Evolutionary conservation across 495 filamentous ascomycete species (phyloP), one percentile per base, ranked within the genome.

Genomic region (Penicillium egyptiacum): DNA sequence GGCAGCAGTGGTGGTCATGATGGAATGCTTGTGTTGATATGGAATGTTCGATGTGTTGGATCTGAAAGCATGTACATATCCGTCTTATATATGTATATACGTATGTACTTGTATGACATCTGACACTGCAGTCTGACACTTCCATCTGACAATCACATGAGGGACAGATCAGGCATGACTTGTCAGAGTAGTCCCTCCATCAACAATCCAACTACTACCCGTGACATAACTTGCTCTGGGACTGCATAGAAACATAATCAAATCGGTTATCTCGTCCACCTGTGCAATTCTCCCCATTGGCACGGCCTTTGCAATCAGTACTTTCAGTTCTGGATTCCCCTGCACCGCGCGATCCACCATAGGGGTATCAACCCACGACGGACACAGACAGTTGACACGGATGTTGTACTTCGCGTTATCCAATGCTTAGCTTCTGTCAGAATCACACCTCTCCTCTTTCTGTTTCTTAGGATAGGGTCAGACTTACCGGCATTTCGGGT

Each of bases 321-420:
- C 55, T 4, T n/a, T 41, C 10, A 70, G 52, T n/a, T 53, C 50
- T 22, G 66, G 72, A 53, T 59, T 54, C 47, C 50, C 48, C 39
- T 65, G 40, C 17, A 70, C 51, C 6, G 51, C 57, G 2, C 51
- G 40, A 8, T 68, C 47, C 3, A 76, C 33, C 65, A 80, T 68
- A 0, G 73, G 72, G 0, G 76, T 79, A 16, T 70, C 55, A 0
- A 76, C 65, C 64, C 73, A 81, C 5, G 69, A 65, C 0, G 79
- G 76, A 46, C 68, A 75, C 4, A 82, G 52, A 5, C 68, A 66
- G 58, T 82, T 82, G 4, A 79, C 72, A 1, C 78, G 64, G 22
- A 81, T 74, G 0, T 61, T 60, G 23, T 68, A 25, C 3, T 40
- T 20, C 0, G 60, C 67, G 30, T 70, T 59, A 41, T 79, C 70